Conservation (phyloP, 2,329 filamentous ascomycete genomes). For the Fusarium euwallaceae region DNA sequence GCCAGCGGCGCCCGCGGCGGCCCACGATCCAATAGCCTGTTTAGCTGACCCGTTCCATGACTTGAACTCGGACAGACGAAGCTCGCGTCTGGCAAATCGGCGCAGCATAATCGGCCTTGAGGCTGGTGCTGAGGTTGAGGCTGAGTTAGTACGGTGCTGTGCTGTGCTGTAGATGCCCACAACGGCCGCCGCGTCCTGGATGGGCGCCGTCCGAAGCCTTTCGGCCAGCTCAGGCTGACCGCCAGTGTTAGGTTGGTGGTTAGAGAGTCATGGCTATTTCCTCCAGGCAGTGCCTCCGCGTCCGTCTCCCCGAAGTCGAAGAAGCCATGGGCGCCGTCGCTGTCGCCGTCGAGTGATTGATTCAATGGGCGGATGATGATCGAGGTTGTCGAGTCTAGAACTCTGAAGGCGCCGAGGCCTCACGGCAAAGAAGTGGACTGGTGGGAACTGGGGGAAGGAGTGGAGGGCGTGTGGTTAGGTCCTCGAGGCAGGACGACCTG, state of each 20-base stretch:
- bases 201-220: constrained; percentile 1
- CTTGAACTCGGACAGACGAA: not conserved
- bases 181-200: constrained; percentile 4
- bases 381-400: constrained; percentile 40
- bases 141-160: constrained; percentile 8
- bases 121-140: not conserved
- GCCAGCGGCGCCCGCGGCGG: constrained; percentile 2
- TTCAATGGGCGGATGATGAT: constrained; percentile 13
- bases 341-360: constrained; percentile 13
- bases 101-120: constrained; percentile 1
- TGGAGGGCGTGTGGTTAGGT: constrained; percentile 17
- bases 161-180: not conserved
- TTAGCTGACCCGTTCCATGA: not conserved
- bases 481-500: not conserved
- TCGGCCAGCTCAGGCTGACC: not conserved
- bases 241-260: not conserved
- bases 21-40: constrained; percentile 15
- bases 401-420: constrained; percentile 15
- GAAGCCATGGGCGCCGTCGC: constrained; percentile 12
- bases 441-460: constrained; percentile 8
- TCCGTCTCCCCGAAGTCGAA: constrained; percentile 19
- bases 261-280: constrained; percentile 3
- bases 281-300: not conserved
- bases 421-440: constrained; percentile 21
- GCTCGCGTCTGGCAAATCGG: not conserved